Base-by-base conservation (phyloP, 768 basidiomycete species). In the Cystofilobasidium capitatum region DNA sequence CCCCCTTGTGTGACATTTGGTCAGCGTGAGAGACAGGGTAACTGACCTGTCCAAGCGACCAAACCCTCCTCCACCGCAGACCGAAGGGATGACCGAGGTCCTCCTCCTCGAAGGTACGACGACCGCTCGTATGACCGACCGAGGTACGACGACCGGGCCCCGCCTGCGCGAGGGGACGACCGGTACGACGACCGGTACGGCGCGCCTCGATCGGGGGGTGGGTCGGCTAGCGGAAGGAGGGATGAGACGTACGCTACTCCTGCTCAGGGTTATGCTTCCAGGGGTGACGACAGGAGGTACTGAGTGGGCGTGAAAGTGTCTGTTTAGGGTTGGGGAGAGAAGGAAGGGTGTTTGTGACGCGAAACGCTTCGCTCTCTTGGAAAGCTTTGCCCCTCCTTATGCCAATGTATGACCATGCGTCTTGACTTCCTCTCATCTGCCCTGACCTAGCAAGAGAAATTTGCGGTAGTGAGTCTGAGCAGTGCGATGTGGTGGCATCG, bases 201-300 rank as follows among this genome's bases (percentile, higher is more conserved):
- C 2, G 29, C 31, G 24, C 59, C 66, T 13, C 59, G 36, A n/a
- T n/a, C 40, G 22, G 36, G 39, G 16, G 59, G 31, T 39, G 59
- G 40, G 36, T 20, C 24, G 17, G 4, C 51, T 31, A 3, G 22
- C 58, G 26, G 29, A 26, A 49, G 66, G 24, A 26, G 49, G 37
- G 60, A 59, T 51, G 66, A 67, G 22, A 61, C 49, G 42, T 67
- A 67, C 51, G 66, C 66, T 36, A 49, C 66, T 39, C 66, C 66
- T 22, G 66, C 66, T 20, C 89, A 72, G 71, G 82, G 76, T 24
- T 35, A 71, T 20, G 20, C 45, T 33, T 12, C 33, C 20, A 12
- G 57, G 26, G 26, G 37, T 20, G 42, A 57, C 6, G 37, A 45
- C n/a, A 14, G 22, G 60, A 16, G 51, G 45, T 14, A 31, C 37